phyloP scores from a whole-genome alignment of 2,329 filamentous ascomycete species.

The Aspergillus pseudotamarii region DNA sequence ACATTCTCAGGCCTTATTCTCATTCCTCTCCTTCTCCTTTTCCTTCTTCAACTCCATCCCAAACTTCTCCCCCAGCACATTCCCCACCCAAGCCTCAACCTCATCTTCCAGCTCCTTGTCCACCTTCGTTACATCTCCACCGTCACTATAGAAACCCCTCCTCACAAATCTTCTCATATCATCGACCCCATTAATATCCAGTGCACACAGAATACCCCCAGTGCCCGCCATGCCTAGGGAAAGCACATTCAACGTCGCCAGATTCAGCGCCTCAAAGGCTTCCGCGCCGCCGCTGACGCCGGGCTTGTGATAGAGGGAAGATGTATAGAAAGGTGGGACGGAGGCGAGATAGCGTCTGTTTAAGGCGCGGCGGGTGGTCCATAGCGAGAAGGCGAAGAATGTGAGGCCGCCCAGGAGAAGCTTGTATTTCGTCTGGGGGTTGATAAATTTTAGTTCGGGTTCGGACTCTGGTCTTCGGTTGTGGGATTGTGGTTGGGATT shows the following conservation, averaged over 20 bases:
- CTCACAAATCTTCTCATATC: conserved; percentile 66
- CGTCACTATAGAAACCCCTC: conserved; percentile 53
- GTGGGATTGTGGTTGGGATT: background rate
- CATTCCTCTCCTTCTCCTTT: conserved; percentile 18
- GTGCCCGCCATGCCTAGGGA: conserved; percentile 73
- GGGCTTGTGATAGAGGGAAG: conserved; percentile 48
- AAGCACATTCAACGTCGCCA: conserved; percentile 84
- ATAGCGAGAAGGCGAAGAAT: conserved; percentile 72
- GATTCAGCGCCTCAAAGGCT: conserved; percentile 77
- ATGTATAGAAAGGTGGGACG: conserved; percentile 70
- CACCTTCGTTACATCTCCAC: conserved; percentile 56
- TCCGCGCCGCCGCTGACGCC: conserved; percentile 67
- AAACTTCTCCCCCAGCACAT: conserved; percentile 52
- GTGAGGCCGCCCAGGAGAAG: conserved; percentile 74
- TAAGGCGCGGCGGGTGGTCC: conserved; percentile 73
- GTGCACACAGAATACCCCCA: conserved; percentile 74
- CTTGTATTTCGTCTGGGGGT: conserved; percentile 28
- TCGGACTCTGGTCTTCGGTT: background rate
- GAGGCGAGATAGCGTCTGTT: conserved; percentile 62
- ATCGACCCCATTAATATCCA: conserved; percentile 72
- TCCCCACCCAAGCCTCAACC: conserved; percentile 57
- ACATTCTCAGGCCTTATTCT: background rate
- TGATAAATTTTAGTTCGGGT: conserved; percentile 1
- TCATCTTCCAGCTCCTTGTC: conserved; percentile 56
- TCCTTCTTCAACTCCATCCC: conserved; percentile 44